Conservation (phyloP, 345 rosid species). For the Arabis hirsuta region DNA sequence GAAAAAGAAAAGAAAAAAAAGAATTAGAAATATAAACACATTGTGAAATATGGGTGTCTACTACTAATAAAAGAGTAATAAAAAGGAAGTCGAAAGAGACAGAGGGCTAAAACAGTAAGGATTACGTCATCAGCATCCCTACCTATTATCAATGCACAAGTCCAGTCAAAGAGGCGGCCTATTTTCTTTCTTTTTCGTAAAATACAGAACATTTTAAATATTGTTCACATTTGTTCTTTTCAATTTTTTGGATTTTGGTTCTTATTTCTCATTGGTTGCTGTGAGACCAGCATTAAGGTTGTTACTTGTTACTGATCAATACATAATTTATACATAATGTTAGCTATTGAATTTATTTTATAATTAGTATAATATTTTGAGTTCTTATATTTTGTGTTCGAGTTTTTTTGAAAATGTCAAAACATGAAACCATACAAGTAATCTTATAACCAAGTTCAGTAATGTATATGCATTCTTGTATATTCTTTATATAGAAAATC, state of each 20-base stretch:
- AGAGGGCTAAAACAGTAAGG: conserved; percentile 26
- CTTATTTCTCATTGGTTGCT: background rate
- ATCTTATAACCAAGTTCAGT: too few species aligned
- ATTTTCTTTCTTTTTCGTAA: conserved; percentile 26
- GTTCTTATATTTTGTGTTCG: too few species aligned
- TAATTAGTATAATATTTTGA: too few species aligned
- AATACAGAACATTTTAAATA: too few species aligned
- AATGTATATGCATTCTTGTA: too few species aligned
- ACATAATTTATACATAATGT: too few species aligned
- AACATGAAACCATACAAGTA: too few species aligned
- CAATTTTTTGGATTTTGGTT: background rate
- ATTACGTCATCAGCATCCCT: conserved; percentile 38
- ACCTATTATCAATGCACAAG: background rate
- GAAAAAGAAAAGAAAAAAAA: background rate
- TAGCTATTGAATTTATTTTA: too few species aligned
- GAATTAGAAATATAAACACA: background rate
- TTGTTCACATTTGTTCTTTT: conserved; percentile 3
- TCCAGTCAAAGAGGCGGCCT: conserved; percentile 48
- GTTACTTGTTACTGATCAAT: too few species aligned
- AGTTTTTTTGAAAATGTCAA: too few species aligned
- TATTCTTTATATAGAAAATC: too few species aligned
- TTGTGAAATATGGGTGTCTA: too few species aligned
- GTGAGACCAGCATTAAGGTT: background rate
- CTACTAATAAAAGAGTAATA: background rate
- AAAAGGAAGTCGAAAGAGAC: conserved; percentile 10